Conservation (phyloP, 1,139 yeast genomes). For the Yamadazyma conglobata region DNA sequence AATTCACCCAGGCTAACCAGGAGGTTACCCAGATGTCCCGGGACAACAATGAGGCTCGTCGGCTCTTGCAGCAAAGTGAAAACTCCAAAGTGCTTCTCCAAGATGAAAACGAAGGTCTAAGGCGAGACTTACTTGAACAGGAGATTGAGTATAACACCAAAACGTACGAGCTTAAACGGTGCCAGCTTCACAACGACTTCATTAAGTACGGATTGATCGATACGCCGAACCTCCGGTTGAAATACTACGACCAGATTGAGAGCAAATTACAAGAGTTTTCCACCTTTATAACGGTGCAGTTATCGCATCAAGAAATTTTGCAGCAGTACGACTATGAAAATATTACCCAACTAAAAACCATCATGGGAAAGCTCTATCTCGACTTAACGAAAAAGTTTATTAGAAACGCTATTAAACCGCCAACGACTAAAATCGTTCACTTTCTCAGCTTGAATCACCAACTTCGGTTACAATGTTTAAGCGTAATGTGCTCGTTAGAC, state of each 20-base stretch:
- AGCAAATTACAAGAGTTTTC: constrained; percentile 12
- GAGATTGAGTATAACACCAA: constrained; percentile 9
- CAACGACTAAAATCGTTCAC: constrained; percentile 5
- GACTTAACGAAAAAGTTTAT: constrained; percentile 12
- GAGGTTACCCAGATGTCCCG: not conserved
- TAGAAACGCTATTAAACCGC: constrained; percentile 7
- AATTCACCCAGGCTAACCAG: constrained; percentile 1
- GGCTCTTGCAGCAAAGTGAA: not conserved
- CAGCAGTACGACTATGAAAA: constrained; percentile 11
- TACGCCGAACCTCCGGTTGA: constrained; percentile 8
- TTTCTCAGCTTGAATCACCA: constrained; percentile 10
- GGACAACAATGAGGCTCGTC: not conserved
- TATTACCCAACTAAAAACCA: constrained; percentile 11
- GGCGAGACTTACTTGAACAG: no score
- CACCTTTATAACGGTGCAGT: constrained; percentile 5
- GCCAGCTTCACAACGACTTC: constrained; percentile 11
- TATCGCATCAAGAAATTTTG: constrained; percentile 3
- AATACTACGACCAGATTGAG: constrained; percentile 12
- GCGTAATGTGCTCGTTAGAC: constrained; percentile 7
- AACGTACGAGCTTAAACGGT: constrained; percentile 10
- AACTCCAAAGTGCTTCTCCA: not conserved
- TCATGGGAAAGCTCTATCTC: constrained; percentile 10
- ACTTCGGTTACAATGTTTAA: constrained; percentile 8
- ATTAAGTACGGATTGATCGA: constrained; percentile 6
- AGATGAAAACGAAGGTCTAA: not conserved